These are phyloP conservation scores for Aspergillus mulundensis DNA, from an alignment of 495 filamentous ascomycete species.

Conservation along the genomic window DNA sequence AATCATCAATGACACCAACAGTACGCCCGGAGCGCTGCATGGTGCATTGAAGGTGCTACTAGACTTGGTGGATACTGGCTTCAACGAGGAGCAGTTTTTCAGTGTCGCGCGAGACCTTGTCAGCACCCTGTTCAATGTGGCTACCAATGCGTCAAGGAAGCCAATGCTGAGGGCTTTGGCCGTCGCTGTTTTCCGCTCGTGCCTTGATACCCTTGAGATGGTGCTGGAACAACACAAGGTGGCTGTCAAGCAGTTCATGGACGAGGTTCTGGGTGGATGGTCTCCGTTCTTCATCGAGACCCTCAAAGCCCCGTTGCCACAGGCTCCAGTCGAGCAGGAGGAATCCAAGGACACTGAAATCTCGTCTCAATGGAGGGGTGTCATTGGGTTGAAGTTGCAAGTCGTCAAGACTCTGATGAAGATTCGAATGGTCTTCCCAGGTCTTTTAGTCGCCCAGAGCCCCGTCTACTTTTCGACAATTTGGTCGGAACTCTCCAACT, in stretches of 20 bases:
- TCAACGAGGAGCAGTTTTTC: conserved; percentile 94
- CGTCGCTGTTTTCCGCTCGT: conserved; percentile 80
- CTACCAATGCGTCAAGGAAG: conserved; percentile 68
- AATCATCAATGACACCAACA: conserved; percentile 60
- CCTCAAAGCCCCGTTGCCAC: conserved; percentile 67
- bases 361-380: conserved; percentile 63
- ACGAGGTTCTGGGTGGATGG: conserved; percentile 77
- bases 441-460: conserved; percentile 74
- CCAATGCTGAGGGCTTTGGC: conserved; percentile 74
- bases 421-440: conserved; percentile 77
- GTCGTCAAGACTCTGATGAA: conserved; percentile 89
- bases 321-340: conserved; percentile 53
- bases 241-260: conserved; percentile 82
- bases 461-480: conserved; percentile 73
- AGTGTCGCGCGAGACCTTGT: conserved; percentile 78
- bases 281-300: conserved; percentile 77
- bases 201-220: conserved; percentile 93
- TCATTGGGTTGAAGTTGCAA: conserved; percentile 82
- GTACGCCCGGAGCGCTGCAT: conserved; percentile 73
- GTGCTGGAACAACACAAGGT: conserved; percentile 85
- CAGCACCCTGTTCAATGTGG: conserved; percentile 74
- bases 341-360: conserved; percentile 46
- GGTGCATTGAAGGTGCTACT: conserved; percentile 82
- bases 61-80: conserved; percentile 86
- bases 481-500: conserved; percentile 76